phyloP scores from a whole-genome alignment of 441 rosid species.

The Populus hybrid region DNA sequence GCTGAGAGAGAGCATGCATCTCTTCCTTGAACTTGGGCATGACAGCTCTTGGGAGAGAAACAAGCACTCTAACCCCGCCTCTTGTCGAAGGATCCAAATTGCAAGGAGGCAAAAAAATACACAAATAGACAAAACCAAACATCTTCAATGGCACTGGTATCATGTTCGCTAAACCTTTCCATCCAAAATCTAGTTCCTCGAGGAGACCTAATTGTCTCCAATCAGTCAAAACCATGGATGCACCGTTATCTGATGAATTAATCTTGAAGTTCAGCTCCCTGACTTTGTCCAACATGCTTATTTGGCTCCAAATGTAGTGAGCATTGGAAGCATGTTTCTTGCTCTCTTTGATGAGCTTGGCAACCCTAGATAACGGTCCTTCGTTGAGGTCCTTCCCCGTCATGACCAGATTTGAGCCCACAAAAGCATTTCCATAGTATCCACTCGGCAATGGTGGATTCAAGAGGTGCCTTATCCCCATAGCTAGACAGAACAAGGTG shows the following conservation, averaged over 20 bases:
- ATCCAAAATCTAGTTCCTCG: conserved; percentile 48
- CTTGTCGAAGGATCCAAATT: conserved; percentile 27
- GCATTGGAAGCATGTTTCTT: conserved; percentile 25
- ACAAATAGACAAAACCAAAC: conserved; percentile 34
- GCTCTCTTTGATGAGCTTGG: conserved; percentile 38
- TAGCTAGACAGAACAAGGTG: conserved; percentile 32
- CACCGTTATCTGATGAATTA: conserved; percentile 36
- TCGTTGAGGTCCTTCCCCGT: conserved; percentile 28
- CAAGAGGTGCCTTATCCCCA: conserved; percentile 38
- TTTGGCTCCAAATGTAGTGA: conserved; percentile 20
- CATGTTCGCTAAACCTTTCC: conserved; percentile 41
- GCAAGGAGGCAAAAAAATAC: conserved; percentile 40
- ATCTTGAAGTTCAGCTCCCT: conserved; percentile 22
- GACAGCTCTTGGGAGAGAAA: conserved; percentile 41
- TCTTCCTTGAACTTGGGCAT: conserved; percentile 44
- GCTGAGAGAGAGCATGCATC: conserved; percentile 29
- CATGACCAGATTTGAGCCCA: conserved; percentile 25
- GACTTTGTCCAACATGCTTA: conserved; percentile 25
- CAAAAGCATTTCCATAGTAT: conserved; percentile 56
- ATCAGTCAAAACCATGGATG: conserved; percentile 39
- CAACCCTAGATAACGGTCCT: conserved; percentile 23
- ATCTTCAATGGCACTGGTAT: conserved; percentile 40
- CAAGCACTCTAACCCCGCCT: conserved; percentile 50
- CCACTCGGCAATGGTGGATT: conserved; percentile 43
- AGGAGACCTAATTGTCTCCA: conserved; percentile 50